phyloP scores from a whole-genome alignment of 2,329 filamentous ascomycete species.

The Xylariaceae sp. region DNA sequence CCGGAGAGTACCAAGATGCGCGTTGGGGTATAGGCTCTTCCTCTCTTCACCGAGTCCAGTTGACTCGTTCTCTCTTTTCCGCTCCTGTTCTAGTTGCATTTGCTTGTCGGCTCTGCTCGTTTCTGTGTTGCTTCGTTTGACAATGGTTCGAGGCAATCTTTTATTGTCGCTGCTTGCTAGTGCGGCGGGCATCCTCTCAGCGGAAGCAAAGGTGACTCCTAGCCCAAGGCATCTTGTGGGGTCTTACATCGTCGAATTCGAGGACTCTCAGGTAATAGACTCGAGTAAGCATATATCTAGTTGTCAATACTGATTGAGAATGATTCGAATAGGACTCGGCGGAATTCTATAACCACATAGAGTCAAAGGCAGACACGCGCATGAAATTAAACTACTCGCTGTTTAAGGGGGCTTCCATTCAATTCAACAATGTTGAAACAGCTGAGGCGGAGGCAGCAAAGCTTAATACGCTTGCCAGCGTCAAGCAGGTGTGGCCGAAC shows the following conservation, averaged over 20 bases:
- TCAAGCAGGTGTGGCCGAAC: conserved; percentile 55
- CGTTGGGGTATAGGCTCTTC: conserved; percentile 2
- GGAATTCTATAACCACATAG: conserved; percentile 43
- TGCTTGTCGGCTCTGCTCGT: conserved; percentile 10
- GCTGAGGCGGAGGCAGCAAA: conserved; percentile 46
- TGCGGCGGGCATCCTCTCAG: conserved; percentile 26
- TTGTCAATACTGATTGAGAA: conserved; percentile 6
- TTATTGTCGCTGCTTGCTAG: conserved; percentile 33
- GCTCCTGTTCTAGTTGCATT: conserved; percentile 9
- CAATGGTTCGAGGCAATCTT: conserved; percentile 34
- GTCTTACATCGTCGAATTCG: conserved; percentile 57
- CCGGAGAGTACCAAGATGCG: conserved; percentile 10
- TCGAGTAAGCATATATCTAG: conserved; percentile 5
- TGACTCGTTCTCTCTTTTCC: conserved; percentile 15
- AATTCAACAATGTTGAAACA: conserved; percentile 51
- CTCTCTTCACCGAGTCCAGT: conserved; percentile 7
- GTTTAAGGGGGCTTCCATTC: conserved; percentile 58
- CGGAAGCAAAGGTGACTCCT: conserved; percentile 25
- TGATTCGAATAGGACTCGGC: conserved; percentile 41
- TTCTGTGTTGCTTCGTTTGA: conserved; percentile 6
- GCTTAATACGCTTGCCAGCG: conserved; percentile 45
- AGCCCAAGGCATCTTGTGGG: conserved; percentile 43
- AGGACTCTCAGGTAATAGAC: conserved; percentile 48
- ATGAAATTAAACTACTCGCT: conserved; percentile 54
- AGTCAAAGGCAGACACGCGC: conserved; percentile 46